Evolutionary conservation across 202 grass and related monocot genomes (phyloP).

Genomic region (Carex arenaria): DNA sequence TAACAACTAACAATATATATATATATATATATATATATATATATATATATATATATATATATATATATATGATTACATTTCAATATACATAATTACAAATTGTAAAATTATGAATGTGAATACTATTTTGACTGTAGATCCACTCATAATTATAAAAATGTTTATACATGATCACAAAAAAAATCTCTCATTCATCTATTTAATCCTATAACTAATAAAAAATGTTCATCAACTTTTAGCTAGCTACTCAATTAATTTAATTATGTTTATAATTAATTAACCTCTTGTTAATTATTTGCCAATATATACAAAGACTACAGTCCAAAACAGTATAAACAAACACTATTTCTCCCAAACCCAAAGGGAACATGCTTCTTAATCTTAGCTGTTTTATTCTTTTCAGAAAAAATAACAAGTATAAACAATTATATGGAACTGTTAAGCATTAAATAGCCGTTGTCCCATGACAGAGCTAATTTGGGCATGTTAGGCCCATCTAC

Average conservation of each 20-base stretch:
- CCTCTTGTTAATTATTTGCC: background rate
- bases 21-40: too few species aligned
- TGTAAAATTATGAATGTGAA: too few species aligned
- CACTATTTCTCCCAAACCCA: background rate
- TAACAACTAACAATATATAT: too few species aligned
- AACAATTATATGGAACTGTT: background rate
- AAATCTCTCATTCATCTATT: too few species aligned
- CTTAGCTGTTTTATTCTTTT: background rate
- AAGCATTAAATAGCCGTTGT: constrained; percentile 3
- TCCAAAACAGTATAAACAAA: background rate
- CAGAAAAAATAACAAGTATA: background rate
- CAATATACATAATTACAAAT: too few species aligned
- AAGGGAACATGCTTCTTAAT: background rate
- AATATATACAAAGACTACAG: background rate
- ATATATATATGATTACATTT: too few species aligned
- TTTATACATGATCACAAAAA: too few species aligned
- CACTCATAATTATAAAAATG: too few species aligned
- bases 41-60: too few species aligned
- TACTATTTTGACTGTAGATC: too few species aligned
- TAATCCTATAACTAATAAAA: too few species aligned
- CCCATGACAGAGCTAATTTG: constrained; percentile 10
- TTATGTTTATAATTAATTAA: background rate
- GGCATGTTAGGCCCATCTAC: background rate
- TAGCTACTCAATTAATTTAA: background rate
- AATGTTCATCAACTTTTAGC: too few species aligned